Evolutionary conservation across 2,329 filamentous ascomycete species (phyloP).

Genomic region (Phialophora expanda): DNA sequence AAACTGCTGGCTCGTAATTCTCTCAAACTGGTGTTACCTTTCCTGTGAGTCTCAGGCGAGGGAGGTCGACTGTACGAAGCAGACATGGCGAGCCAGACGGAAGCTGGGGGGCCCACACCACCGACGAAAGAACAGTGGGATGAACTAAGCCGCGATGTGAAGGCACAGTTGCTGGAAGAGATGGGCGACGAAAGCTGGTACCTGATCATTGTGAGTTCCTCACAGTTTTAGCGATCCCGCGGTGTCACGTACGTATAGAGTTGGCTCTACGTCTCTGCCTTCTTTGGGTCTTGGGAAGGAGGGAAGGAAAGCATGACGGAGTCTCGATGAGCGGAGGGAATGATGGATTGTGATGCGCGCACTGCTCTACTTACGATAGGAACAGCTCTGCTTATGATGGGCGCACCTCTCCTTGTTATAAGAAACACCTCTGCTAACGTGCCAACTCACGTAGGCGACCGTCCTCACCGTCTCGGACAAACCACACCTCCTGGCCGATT

Average conservation of each 20-base stretch:
- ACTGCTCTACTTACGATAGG: too few relatives aligned
- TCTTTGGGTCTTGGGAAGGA: too few relatives aligned
- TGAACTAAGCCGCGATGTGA: slow-evolving; percentile 40
- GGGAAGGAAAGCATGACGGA: too few relatives aligned
- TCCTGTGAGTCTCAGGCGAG: neutral
- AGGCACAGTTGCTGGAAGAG: slow-evolving; percentile 50
- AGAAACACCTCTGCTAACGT: neutral
- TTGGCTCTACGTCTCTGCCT: neutral
- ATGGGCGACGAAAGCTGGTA: slow-evolving; percentile 65
- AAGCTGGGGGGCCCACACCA: neutral
- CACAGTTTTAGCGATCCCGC: slow-evolving; percentile 44
- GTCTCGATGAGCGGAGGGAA: too few relatives aligned
- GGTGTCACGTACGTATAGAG: slow-evolving; percentile 6
- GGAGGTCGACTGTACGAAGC: neutral
- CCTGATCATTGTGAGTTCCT: slow-evolving; percentile 47
- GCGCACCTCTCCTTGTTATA: too few relatives aligned
- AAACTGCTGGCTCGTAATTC: neutral
- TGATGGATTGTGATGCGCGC: too few relatives aligned
- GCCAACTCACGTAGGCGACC: slow-evolving; percentile 35
- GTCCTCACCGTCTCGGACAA: slow-evolving; percentile 41
- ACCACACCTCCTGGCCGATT: slow-evolving; percentile 40
- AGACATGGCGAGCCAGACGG: slow-evolving; percentile 11
- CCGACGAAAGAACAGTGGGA: slow-evolving; percentile 36
- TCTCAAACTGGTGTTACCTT: neutral
- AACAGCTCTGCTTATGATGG: neutral